Conservation (phyloP, 768 basidiomycete genomes). For the Mycena haematopus region DNA sequence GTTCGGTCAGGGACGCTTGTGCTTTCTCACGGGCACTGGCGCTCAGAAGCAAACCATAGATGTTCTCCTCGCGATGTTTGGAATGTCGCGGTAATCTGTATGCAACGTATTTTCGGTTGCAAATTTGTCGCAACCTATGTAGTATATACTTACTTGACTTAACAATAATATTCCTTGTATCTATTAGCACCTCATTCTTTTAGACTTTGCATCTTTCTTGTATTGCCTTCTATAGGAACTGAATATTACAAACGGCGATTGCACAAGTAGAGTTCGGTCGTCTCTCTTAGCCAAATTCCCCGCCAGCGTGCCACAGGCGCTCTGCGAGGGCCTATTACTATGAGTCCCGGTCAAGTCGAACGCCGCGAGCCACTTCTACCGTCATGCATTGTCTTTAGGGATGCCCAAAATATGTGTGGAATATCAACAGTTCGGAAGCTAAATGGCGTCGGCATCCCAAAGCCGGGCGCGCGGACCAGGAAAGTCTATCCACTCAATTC, state of each 20-base stretch:
- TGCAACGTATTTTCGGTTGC: not conserved
- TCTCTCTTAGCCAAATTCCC: too few species aligned
- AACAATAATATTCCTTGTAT: not conserved
- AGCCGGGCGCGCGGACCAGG: not conserved
- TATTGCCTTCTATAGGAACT: not conserved
- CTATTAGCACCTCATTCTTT: not conserved
- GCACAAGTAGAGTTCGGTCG: too few species aligned
- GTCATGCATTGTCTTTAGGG: not conserved
- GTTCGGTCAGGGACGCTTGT: conserved; percentile 45
- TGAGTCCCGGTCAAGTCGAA: not conserved
- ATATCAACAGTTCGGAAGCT: not conserved
- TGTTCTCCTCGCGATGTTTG: conserved; percentile 45
- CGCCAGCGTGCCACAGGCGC: too few species aligned
- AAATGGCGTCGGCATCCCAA: not conserved
- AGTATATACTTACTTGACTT: not conserved
- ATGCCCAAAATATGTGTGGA: not conserved
- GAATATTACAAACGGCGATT: not conserved
- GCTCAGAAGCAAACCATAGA: conserved; percentile 37
- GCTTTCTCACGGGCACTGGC: conserved; percentile 45
- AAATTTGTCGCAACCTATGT: not conserved
- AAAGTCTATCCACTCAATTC: not conserved
- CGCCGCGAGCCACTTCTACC: not conserved
- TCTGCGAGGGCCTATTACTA: not conserved
- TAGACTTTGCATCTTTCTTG: too few species aligned
- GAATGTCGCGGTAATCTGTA: conserved; percentile 1